phyloP scores from a whole-genome alignment of 2,329 filamentous ascomycete species.

The Fusarium sp. region DNA sequence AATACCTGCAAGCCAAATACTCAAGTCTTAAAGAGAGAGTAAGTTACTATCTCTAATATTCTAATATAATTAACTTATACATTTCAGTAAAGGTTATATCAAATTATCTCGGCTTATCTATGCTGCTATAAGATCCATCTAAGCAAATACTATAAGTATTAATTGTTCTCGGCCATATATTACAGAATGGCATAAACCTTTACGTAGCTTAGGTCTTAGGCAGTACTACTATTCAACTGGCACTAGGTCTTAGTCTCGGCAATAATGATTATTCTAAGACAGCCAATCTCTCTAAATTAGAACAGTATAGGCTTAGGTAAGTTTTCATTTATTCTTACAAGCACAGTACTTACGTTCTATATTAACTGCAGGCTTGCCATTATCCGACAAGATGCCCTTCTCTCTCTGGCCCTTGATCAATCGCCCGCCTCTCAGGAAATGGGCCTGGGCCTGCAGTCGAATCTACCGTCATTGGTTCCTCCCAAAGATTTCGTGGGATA shows the following conservation, averaged over 20 bases:
- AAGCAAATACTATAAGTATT: conserved; percentile 33
- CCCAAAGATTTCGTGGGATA: neutral
- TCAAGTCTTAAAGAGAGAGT: conserved; percentile 24
- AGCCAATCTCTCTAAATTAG: neutral
- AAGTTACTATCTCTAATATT: neutral
- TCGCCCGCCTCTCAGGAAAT: conserved; percentile 35
- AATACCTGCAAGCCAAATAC: neutral
- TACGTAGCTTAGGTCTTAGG: conserved; percentile 40
- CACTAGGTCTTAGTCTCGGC: conserved; percentile 34
- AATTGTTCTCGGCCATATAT: conserved; percentile 35
- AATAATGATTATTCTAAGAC: neutral
- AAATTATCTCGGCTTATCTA: conserved; percentile 11
- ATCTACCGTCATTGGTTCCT: conserved; percentile 5
- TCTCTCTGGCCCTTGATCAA: conserved; percentile 40
- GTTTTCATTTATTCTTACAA: fast-evolving
- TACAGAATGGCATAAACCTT: conserved; percentile 42
- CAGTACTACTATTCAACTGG: conserved; percentile 34
- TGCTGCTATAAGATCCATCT: conserved; percentile 30
- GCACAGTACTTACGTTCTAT: neutral
- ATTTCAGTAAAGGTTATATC: conserved; percentile 19
- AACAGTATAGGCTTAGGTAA: conserved; percentile 27
- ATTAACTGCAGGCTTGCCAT: conserved; percentile 21
- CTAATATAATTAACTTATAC: neutral
- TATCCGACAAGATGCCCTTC: conserved; percentile 38
- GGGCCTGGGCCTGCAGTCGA: conserved; percentile 19